phyloP scores from a whole-genome alignment of 2,329 filamentous ascomycete genomes.

The Sphaerulina populicola region DNA sequence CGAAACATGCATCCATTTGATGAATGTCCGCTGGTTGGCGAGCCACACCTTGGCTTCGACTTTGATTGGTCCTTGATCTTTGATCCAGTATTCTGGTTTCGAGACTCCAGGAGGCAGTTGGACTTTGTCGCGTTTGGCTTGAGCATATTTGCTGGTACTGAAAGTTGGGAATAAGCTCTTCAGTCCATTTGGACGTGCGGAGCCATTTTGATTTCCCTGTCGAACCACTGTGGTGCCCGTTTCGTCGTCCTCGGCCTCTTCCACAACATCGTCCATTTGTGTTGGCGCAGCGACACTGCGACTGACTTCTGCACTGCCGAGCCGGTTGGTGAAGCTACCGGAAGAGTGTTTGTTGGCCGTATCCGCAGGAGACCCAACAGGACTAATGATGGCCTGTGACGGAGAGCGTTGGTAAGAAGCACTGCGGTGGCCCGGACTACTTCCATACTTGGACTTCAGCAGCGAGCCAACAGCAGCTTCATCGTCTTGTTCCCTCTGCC shows the following conservation, averaged over 20 bases:
- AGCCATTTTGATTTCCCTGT: conserved; percentile 19
- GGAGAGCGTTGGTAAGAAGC: conserved; percentile 31
- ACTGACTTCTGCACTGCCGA: conserved; percentile 16
- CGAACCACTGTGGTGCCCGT: conserved; percentile 33
- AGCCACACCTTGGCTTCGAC: conserved; percentile 99
- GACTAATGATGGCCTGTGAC: conserved; percentile 58
- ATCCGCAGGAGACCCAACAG: conserved; percentile 52
- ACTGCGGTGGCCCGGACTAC: conserved; percentile 29
- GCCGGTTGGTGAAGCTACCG: conserved; percentile 6
- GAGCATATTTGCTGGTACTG: conserved; percentile 69
- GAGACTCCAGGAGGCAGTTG: conserved; percentile 77
- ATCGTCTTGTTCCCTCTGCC: conserved; percentile 72
- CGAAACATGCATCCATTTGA: conserved; percentile 96
- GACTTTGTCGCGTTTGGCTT: conserved; percentile 41
- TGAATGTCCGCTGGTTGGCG: conserved; percentile 93
- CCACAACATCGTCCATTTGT: conserved; percentile 33
- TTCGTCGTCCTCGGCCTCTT: conserved; percentile 44
- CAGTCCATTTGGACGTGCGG: conserved; percentile 48
- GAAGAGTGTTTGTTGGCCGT: conserved; percentile 9
- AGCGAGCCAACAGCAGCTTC: conserved; percentile 85
- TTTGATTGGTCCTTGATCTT: conserved; percentile 82
- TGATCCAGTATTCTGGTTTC: conserved; percentile 80
- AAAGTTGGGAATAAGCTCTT: conserved; percentile 73
- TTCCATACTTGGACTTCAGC: conserved; percentile 47
- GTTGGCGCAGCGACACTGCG: conserved; percentile 17